Base-by-base conservation (phyloP, 768 basidiomycete genomes). In the Dendrothele bispora region DNA sequence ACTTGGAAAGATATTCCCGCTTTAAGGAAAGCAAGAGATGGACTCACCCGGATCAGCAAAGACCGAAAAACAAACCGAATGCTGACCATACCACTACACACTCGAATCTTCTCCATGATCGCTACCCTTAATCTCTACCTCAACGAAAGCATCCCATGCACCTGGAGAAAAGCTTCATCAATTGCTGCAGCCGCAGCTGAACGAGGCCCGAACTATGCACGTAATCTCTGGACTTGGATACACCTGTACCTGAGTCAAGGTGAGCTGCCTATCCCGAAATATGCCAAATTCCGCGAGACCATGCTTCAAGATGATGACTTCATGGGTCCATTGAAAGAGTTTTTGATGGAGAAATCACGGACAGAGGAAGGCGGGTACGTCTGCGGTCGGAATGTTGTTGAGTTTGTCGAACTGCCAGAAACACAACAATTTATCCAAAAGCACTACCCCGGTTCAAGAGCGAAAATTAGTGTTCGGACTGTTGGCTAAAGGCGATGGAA, bases 241-340 rank as follows among this genome's bases (percentile, higher is more conserved):
- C 55, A 58, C 38, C 18, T 35, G n/a, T 71, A 55, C 43, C 42
- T 61, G 5, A 20, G 42, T 17, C 24, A 17, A 4, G 35, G 40
- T n/a, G 51, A 58, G 38, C 60, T 69, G 12, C 66, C 65, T 1
- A 44, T 60, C 12, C 62, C 64, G 50, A 39, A 41, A 3, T 59
- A 61, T 55, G 58, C 61, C 3, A 46, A 22, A 11, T 46, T 36
- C 38, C 32, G 44, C 2, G 51, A 57, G 2, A 59, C 55, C 11
- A 51, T 67, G 35, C 59, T 70, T 12, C 52, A 67, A 2, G 64
- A 70, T 52, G 65, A 70, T 43, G 65, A 70, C 47, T 59, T 68
- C 46, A 18, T 54, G 24, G 38, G 50, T 2, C 28, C 49, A 3
- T 54, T 68, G 10, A 51, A 66, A 35, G 51, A 67, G 0, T 61